Conservation (phyloP, 257 asterid species). For the Misopates orontium region DNA sequence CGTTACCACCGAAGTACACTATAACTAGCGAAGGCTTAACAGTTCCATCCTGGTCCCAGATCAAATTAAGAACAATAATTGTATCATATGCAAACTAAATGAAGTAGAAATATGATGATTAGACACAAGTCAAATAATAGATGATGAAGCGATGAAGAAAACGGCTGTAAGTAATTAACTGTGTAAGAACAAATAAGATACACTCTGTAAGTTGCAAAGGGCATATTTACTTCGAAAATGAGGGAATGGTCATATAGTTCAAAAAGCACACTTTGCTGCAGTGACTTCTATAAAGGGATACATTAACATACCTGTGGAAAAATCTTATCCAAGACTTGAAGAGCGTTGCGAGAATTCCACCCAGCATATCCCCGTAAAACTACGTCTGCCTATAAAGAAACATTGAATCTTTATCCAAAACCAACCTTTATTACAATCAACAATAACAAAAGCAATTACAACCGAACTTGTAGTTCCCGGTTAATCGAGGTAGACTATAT, state of each 20-base stretch:
- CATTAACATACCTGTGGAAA: constrained; percentile 62
- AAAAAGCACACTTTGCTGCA: background rate
- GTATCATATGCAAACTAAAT: background rate
- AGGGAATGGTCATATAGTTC: background rate
- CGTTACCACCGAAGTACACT: constrained; percentile 59
- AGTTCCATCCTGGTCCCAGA: constrained; percentile 36
- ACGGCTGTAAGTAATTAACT: background rate
- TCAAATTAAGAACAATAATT: background rate
- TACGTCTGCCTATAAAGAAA: constrained; percentile 59
- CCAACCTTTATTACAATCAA: background rate
- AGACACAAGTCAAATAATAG: too few relatives aligned
- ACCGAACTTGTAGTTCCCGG: too few relatives aligned
- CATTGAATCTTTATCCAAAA: background rate
- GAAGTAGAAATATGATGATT: background rate
- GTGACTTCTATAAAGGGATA: background rate
- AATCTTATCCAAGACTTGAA: constrained; percentile 50
- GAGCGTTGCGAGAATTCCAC: constrained; percentile 71
- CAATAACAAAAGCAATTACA: background rate
- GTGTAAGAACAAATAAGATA: background rate
- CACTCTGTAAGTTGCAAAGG: too few relatives aligned
- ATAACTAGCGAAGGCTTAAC: constrained; percentile 49
- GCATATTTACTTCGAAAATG: too few relatives aligned
- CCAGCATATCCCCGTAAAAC: constrained; percentile 65
- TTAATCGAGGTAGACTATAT: too few relatives aligned
- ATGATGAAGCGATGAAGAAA: too few relatives aligned